Conservation (phyloP, 306 rosid genomes). For the Vachellia collinsii region DNA sequence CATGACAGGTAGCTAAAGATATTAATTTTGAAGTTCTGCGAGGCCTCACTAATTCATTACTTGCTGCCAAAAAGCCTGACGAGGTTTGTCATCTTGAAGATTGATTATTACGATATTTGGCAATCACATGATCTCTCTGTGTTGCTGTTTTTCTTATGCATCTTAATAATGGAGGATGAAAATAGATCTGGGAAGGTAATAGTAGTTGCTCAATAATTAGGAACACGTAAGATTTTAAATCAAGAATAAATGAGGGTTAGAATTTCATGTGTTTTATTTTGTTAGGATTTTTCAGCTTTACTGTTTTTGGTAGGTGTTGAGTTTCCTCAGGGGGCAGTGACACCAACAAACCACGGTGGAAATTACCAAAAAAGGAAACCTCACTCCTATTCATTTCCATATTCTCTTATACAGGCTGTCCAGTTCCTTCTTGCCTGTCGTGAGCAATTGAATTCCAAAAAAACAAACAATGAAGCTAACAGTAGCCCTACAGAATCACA, state of each 20-base stretch:
- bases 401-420: conserved; percentile 66
- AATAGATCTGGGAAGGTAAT: not conserved
- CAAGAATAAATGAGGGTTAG: not conserved
- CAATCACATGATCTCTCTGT: not conserved
- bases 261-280: not conserved
- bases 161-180: not conserved
- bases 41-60: conserved; percentile 80
- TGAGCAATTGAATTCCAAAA: conserved; percentile 48
- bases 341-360: not conserved
- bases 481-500: conserved; percentile 49
- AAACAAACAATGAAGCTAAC: conserved; percentile 40
- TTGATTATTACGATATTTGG: conserved; percentile 20
- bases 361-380: not conserved
- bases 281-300: not conserved
- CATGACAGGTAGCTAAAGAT: conserved; percentile 70
- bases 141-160: not conserved
- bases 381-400: conserved; percentile 10
- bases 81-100: conserved; percentile 64
- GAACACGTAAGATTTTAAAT: conserved; percentile 1
- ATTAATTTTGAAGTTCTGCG: conserved; percentile 78
- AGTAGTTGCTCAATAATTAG: not conserved
- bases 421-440: conserved; percentile 68
- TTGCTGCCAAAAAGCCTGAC: conserved; percentile 87
- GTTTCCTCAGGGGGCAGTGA: not conserved
- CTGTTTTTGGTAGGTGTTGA: not conserved